phyloP scores from a whole-genome alignment of 768 basidiomycete genomes.

The Boletales sp. region DNA sequence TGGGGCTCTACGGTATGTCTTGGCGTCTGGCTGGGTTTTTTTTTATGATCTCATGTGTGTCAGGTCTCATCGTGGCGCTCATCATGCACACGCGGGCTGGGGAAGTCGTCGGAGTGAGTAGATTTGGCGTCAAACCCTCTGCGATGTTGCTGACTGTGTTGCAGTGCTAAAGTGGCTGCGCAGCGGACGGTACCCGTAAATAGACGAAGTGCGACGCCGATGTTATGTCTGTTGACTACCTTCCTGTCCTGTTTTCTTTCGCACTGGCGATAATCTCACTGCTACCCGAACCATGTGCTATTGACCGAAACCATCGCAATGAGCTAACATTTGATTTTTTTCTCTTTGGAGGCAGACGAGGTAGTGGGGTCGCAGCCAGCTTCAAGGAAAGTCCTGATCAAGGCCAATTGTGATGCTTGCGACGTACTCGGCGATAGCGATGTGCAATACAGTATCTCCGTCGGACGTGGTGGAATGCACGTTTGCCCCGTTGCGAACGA shows the following conservation, averaged over 20 bases:
- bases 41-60: not conserved
- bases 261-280: slow-evolving; percentile 5
- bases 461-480: too few relatives aligned
- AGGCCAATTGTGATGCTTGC: too few relatives aligned
- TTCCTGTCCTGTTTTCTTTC: not conserved
- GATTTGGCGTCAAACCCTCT: not conserved
- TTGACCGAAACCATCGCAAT: not conserved
- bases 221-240: slow-evolving; percentile 9
- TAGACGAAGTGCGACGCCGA: slow-evolving; percentile 1
- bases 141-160: not conserved
- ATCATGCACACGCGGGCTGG: slow-evolving; percentile 85
- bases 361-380: too few relatives aligned
- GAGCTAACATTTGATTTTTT: too few relatives aligned
- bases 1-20: slow-evolving; percentile 79
- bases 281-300: not conserved
- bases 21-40: not conserved
- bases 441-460: too few relatives aligned
- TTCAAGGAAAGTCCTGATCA: too few relatives aligned
- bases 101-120: slow-evolving; percentile 18
- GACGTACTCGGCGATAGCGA: too few relatives aligned
- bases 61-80: slow-evolving; percentile 86
- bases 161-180: slow-evolving; percentile 23
- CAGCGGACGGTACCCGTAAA: slow-evolving; percentile 2
- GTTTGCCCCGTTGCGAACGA: too few relatives aligned
- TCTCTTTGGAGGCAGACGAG: too few relatives aligned